Evolutionary conservation across 805 yeast species (phyloP), one percentile per base, ranked within the genome.

Genomic region (Candida yuanshanica): DNA sequence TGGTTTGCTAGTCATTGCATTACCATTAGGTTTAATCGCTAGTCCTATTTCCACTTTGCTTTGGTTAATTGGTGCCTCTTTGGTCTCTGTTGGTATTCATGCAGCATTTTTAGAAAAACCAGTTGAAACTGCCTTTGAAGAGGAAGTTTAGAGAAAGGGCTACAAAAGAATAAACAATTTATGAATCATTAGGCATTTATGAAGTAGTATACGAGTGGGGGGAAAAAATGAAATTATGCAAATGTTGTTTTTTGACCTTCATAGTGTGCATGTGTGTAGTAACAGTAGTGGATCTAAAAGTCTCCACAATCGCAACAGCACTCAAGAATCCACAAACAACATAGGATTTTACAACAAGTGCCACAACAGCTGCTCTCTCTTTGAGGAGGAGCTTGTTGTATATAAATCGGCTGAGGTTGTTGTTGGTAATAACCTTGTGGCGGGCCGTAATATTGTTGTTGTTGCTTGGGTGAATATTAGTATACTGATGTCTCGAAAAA

Each of bases 51-150:
- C 91, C 39, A 85, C 97, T 5, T 62, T 93, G 62, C 72, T 93
- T 70, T 93, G 98, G 98, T 75, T 91, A 52, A 74, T 84, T 52
- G 93, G 95, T 52, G 85, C 95, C 13, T 81, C 93, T 31, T 82
- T 83, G 21, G 82, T 82, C 36, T 62, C 83, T 27, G 85, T 91
- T 32, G 66, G 89, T 36, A 74, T 88, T 4, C 99, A 93, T 63
- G 99, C 97, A 35, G 71, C 90, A 4, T 69, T 91, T 48, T 72
- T 93, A 77, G 98, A 93, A 59, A 93, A 91, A 66, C 99, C 99
- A 17, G 81, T 90, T 46, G 98, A 93, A 67, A 81, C 91, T 29
- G 90, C 91, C 16, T 93, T 91, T 59, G 93, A 89, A 58, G 96
- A 88, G 60, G 87, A 83, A 44, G 31, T 35, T 26, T 37, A 17